Percentiles rank a stretch among this genome's conserved stretches.
Conservation (phyloP, 176 grass and related monocot species). For the Panicum miliaceum region DNA sequence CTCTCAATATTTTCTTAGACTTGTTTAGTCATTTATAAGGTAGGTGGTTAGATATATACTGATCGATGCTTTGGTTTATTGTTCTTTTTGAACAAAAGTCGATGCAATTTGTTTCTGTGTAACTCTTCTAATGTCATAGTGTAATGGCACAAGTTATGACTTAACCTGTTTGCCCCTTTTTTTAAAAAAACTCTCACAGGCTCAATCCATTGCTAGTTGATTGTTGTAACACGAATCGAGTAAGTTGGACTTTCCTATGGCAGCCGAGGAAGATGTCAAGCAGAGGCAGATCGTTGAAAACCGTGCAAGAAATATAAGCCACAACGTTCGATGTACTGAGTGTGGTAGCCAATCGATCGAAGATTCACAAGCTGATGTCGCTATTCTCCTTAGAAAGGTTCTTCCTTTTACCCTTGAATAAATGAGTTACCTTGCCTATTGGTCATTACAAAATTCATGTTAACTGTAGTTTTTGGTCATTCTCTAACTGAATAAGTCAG, state of each 20-base stretch:
- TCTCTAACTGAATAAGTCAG: not conserved
- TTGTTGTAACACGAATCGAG: not conserved
- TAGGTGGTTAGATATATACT: no score
- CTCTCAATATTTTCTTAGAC: no score
- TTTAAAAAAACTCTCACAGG: constrained; percentile 26
- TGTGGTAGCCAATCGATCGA: constrained; percentile 98
- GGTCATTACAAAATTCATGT: not conserved
- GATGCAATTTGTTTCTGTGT: not conserved
- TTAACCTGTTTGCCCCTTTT: not conserved
- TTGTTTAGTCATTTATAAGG: no score
- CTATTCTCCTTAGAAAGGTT: constrained; percentile 94
- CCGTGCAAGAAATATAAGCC: constrained; percentile 89
- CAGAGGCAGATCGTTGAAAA: constrained; percentile 73
- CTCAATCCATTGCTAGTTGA: not conserved
- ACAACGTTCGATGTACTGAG: constrained; percentile 93
- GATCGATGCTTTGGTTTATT: no score
- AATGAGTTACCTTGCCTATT: not conserved
- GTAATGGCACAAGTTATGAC: not conserved
- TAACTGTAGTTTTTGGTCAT: not conserved
- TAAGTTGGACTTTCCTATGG: constrained; percentile 53
- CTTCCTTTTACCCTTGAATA: not conserved
- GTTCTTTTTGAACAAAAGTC: no score
- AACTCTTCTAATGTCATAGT: not conserved
- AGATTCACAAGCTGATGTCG: constrained; percentile 96
- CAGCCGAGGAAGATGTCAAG: constrained; percentile 68